Evolutionary conservation across 176 grass and related monocot species (phyloP).

Genomic region (Thinopyrum elongatum): DNA sequence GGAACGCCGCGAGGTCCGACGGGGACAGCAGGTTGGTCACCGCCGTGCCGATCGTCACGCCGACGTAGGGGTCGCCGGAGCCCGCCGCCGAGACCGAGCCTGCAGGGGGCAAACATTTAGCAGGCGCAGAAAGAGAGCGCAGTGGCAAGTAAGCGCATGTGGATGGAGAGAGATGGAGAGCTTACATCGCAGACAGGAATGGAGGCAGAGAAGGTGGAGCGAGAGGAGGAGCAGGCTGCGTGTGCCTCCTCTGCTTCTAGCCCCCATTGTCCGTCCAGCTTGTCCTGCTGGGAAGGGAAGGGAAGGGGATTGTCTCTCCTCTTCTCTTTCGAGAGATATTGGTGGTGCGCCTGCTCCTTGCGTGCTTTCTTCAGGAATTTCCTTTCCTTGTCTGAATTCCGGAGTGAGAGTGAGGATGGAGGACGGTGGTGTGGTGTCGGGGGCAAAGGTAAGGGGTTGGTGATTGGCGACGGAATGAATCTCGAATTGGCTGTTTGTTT

Average conservation of each 20-base stretch:
- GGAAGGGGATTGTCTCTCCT: neutral
- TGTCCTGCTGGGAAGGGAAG: neutral
- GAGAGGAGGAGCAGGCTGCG: conserved; percentile 18
- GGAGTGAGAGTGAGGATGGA: neutral
- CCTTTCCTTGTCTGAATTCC: neutral
- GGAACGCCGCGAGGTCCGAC: conserved; percentile 67
- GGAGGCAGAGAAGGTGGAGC: conserved; percentile 38
- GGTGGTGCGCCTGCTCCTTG: conserved; percentile 24
- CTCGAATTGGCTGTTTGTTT: conserved; percentile 16
- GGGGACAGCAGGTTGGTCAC: conserved; percentile 81
- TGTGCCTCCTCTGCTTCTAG: conserved; percentile 36
- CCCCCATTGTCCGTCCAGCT: conserved; percentile 42
- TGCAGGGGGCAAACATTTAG: neutral
- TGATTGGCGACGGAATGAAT: conserved; percentile 5
- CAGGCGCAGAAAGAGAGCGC: conserved; percentile 2
- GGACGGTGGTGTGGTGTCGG: neutral
- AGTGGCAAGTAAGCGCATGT: neutral
- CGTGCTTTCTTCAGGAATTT: conserved; percentile 40
- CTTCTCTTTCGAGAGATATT: conserved; percentile 18
- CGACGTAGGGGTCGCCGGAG: conserved; percentile 53
- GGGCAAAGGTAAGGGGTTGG: neutral
- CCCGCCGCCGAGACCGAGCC: conserved; percentile 20
- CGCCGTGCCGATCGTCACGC: conserved; percentile 82
- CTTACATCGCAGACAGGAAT: conserved; percentile 37
- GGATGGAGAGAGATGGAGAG: neutral